phyloP scores from a whole-genome alignment of 2,329 filamentous ascomycete genomes.

The Fusarium chaquense region DNA sequence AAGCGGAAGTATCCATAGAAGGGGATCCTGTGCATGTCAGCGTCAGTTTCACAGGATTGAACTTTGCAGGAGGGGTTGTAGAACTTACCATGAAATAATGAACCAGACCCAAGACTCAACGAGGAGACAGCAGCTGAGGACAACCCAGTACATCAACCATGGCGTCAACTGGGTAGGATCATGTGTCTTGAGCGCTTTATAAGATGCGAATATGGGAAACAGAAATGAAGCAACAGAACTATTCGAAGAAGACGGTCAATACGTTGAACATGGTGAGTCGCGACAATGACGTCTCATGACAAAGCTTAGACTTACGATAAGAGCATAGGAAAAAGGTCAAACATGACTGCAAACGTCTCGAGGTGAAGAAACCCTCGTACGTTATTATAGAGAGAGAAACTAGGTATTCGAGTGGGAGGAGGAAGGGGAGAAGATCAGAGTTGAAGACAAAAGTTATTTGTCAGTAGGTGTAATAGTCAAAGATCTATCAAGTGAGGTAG shows the following conservation, averaged over 20 bases:
- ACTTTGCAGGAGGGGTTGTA: background rate
- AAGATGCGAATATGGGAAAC: constrained; percentile 96
- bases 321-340: constrained; percentile 81
- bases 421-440: background rate
- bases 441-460: background rate
- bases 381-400: background rate
- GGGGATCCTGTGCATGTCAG: constrained; percentile 71
- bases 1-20: constrained; percentile 95
- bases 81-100: constrained; percentile 76
- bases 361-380: constrained; percentile 15
- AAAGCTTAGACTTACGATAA: constrained; percentile 72
- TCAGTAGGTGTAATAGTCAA: constrained; percentile 13
- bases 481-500: background rate
- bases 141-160: constrained; percentile 99
- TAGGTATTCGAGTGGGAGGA: background rate
- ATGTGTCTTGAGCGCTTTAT: constrained; percentile 94
- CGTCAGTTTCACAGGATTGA: background rate
- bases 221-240: constrained; percentile 90
- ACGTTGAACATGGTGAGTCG: constrained; percentile 11
- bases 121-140: constrained; percentile 83
- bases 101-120: constrained; percentile 90
- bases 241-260: constrained; percentile 32
- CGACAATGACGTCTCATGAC: constrained; percentile 41
- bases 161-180: constrained; percentile 90
- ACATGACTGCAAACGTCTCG: constrained; percentile 65